phyloP scores from a whole-genome alignment of 108 stramenopile species.

The Epithemia pelagica region DNA sequence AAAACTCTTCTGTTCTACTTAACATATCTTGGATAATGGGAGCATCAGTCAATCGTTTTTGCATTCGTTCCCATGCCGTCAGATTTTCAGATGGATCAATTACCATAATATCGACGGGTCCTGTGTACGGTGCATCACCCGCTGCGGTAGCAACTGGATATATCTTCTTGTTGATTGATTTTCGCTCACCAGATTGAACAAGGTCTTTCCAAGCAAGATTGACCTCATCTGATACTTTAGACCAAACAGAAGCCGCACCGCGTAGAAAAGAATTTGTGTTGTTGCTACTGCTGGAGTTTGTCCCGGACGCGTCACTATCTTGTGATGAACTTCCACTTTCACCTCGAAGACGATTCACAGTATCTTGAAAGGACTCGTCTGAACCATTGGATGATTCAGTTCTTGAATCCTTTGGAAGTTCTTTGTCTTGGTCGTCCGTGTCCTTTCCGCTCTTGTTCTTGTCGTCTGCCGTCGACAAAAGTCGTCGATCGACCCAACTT shows the following conservation, averaged over 20 bases:
- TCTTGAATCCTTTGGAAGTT: too few species aligned
- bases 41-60: conserved; percentile 81
- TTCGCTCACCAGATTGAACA: conserved; percentile 56
- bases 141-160: conserved; percentile 45
- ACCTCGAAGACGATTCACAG: conserved; percentile 6
- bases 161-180: conserved; percentile 79
- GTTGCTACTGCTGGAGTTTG: neutral
- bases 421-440: neutral
- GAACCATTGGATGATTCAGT: neutral
- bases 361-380: conserved; percentile 18
- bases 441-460: neutral
- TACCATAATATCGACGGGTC: conserved; percentile 80
- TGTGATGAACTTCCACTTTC: neutral
- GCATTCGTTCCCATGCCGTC: conserved; percentile 92
- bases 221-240: conserved; percentile 42
- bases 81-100: conserved; percentile 87
- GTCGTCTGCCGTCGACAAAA: too few species aligned
- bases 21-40: conserved; percentile 90
- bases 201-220: conserved; percentile 77
- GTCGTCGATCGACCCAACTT: too few species aligned
- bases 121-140: conserved; percentile 72
- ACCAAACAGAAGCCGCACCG: conserved; percentile 17
- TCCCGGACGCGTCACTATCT: neutral
- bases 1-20: conserved; percentile 41
- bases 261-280: conserved; percentile 17